Evolutionary conservation across 179 eudicot genomes (phyloP).

Genomic region (Beta lomatogona): DNA sequence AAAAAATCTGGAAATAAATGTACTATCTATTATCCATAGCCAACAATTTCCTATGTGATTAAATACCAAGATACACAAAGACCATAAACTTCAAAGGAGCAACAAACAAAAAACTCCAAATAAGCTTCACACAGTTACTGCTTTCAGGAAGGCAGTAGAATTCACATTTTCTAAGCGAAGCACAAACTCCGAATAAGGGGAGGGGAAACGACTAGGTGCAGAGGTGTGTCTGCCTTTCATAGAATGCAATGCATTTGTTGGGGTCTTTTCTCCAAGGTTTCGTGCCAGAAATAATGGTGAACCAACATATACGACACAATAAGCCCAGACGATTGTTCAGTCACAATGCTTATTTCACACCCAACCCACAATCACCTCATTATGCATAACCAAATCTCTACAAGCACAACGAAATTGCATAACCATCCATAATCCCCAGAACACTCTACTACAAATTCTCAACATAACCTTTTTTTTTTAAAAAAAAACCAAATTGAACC

Average conservation of each 20-base stretch:
- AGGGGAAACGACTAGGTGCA: background rate
- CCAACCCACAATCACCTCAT: background rate
- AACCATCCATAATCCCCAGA: background rate
- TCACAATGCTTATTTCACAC: background rate
- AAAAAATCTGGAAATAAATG: background rate
- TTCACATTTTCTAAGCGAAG: too few species aligned
- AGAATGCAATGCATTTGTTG: too few species aligned
- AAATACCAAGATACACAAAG: background rate
- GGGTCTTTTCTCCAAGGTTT: too few species aligned
- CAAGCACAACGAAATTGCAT: background rate
- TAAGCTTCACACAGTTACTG: background rate
- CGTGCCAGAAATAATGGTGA: too few species aligned
- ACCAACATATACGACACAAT: too few species aligned
- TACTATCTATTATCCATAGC: background rate
- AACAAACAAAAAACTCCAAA: background rate
- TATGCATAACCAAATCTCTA: background rate
- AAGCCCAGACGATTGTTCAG: too few species aligned
- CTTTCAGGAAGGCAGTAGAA: too few species aligned
- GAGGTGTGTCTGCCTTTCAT: background rate
- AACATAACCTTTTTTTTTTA: too few species aligned
- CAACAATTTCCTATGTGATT: background rate
- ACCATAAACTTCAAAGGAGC: background rate
- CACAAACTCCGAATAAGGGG: background rate
- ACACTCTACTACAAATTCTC: too few species aligned
- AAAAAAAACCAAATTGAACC: too few species aligned